These are phyloP conservation scores for Zygosaccharomyces bisporus DNA, from an alignment of 805 yeast species.

Conservation along the genomic window DNA sequence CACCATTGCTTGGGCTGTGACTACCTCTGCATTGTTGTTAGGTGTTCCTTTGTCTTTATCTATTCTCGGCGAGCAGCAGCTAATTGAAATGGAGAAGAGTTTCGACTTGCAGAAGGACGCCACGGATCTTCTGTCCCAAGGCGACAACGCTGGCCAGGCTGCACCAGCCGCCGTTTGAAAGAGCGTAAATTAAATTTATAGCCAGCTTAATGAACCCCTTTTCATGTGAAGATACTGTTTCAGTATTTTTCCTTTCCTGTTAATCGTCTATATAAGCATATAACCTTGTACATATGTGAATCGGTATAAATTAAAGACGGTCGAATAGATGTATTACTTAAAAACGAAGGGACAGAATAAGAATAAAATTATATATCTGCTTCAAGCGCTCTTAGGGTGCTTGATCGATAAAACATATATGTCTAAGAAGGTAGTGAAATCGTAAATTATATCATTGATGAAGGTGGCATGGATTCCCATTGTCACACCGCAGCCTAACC, in stretches of 20 bases:
- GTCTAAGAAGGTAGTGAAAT: slow-evolving; percentile 74
- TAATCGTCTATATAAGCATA: slow-evolving; percentile 8
- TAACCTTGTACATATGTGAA: slow-evolving; percentile 20
- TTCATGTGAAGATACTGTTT: neutral
- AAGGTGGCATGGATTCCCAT: slow-evolving; percentile 66
- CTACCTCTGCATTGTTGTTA: slow-evolving; percentile 77
- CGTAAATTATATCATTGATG: slow-evolving; percentile 72
- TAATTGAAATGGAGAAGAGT: slow-evolving; percentile 90
- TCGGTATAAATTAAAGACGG: slow-evolving; percentile 7
- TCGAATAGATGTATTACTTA: neutral
- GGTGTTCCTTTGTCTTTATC: slow-evolving; percentile 93
- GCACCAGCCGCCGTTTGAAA: slow-evolving; percentile 24
- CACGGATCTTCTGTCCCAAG: slow-evolving; percentile 68
- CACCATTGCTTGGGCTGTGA: slow-evolving; percentile 73
- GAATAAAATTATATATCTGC: neutral
- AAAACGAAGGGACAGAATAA: neutral
- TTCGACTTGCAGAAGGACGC: slow-evolving; percentile 77
- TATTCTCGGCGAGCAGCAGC: slow-evolving; percentile 87
- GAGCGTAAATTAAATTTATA: slow-evolving; percentile 10
- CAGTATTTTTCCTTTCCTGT: neutral
- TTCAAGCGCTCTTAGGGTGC: slow-evolving; percentile 54
- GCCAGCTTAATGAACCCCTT: slow-evolving; percentile 6
- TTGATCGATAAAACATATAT: slow-evolving; percentile 83
- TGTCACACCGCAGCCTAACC: slow-evolving; percentile 66
- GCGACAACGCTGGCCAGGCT: slow-evolving; percentile 48